Evolutionary conservation across 768 basidiomycete genomes (phyloP), one percentile per base, ranked within the genome.

Genomic region (Leccinum obscurum): DNA sequence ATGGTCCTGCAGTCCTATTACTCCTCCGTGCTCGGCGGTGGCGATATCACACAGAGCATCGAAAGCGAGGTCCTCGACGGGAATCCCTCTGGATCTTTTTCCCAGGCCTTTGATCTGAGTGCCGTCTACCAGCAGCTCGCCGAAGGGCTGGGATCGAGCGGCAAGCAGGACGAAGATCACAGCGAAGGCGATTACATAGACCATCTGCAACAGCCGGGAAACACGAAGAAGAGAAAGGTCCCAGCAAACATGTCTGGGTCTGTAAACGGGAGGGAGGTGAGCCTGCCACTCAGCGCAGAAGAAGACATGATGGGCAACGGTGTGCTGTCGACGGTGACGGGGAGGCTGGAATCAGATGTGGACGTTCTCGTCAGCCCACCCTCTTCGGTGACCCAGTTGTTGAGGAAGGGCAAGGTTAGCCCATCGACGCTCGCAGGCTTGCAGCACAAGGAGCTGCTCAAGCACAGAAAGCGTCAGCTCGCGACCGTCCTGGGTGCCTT

Each of bases 201-300:
- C 70, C 87, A 89, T 66, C 74, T 87, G 32, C 86, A 83, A 62
- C 90, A 91, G 63, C 90, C 86, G 3, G 88, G 87, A 8, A 93
- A 93, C 67, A 89, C 90, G 52, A 93, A 93, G 83, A 93, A 93
- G 77, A 81, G 92, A 52, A 93, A 93, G 71, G 91, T 93, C 3
- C 92, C 92, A 1, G 82, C 84, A 39, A 87, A 90, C 71, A 69
- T 77, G 56, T 72, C 77, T 15, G 75, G 77, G 54, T 71, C 75
- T 41, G 73, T 70, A 50, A 76, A 72, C 49, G 79, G 80, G 56
- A 80, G 79, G 49, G 81, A 82, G 59, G 69, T 64, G 57, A 70
- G 73, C 58, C 78, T 80, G 44, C 68, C 70, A 55, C 77, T 79
- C 41, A 77, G 78, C 13, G 80, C 74, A 24, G 79, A 78, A 54